A percentile compares a stretch with the other conserved stretches of the same genome.
Conservation (phyloP, 2,329 filamentous ascomycete genomes). For the Fusarium avenaceum region DNA sequence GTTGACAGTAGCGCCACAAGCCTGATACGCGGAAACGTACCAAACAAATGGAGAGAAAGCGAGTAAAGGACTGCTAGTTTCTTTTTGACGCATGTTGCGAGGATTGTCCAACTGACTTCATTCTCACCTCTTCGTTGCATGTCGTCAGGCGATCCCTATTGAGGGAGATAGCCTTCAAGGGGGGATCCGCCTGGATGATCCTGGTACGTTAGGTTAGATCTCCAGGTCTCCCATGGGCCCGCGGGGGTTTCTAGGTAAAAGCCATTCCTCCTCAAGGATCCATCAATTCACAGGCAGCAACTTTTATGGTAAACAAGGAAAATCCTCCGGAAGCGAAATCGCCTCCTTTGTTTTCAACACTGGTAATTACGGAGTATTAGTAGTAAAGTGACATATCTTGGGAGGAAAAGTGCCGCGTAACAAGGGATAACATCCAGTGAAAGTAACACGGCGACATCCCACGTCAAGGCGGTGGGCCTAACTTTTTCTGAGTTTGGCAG, state of each 20-base stretch:
- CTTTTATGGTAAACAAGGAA: constrained; percentile 3
- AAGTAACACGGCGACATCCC: constrained; percentile 34
- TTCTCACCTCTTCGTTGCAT: constrained; percentile 15
- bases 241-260: constrained; percentile 20
- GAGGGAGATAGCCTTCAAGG: constrained; percentile 34
- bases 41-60: constrained; percentile 20
- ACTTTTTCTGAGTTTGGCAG: constrained; percentile 37
- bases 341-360: constrained; percentile 11
- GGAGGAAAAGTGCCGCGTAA: not conserved
- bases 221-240: not conserved
- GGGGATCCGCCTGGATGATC: constrained; percentile 22
- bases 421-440: constrained; percentile 30
- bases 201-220: constrained; percentile 26
- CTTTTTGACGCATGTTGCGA: constrained; percentile 8
- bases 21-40: constrained; percentile 18
- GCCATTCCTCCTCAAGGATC: constrained; percentile 4
- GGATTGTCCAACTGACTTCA: constrained; percentile 22
- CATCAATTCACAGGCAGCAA: not conserved
- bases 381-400: constrained; percentile 18
- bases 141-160: constrained; percentile 37
- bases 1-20: constrained; percentile 33
- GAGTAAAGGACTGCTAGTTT: not conserved
- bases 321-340: not conserved
- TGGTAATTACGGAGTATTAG: too few species aligned
- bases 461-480: constrained; percentile 6